Base-by-base conservation (phyloP, 805 yeast genomes). In the Candida qinlingensis region DNA sequence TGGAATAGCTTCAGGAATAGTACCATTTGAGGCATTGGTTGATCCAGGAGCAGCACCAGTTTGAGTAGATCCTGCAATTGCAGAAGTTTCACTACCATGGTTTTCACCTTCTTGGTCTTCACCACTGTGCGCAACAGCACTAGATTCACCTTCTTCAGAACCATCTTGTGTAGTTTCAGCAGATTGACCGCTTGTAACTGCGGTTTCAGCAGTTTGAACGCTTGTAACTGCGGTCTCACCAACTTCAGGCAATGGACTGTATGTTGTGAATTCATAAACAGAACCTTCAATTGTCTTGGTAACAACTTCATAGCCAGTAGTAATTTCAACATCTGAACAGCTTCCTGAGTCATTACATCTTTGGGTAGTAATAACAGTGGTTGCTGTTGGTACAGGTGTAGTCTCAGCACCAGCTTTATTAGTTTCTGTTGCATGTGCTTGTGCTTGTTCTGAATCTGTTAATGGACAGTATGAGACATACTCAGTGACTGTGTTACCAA, bases 271-370 rank as follows among this genome's bases (percentile, higher is more conserved):
- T 35, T 40, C 43, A 35, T 40, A 35, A 36, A 41, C 37, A 9
- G 44, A 25, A 12, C 44, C 48, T 5, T 38, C 29, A 39, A 46
- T 37, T 7, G 48, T 46, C 41, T 41, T 46, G 5, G 40, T 37
- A 28, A 46, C 30, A 10, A 46, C 26, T 27, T 41, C 45, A 31
- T 46, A 46, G 8, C 39, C 48, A 30, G 48, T 40, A 11, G 45
- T 37, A 5, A 41, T 28, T 28, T 25, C 38, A 27, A 31, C 37
- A 10, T 41, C 41, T 7, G 48, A 37, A 41, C 48, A 46, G 3
- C n/a, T n/a, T 34, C 45, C 42, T 19, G 29, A 7, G 10, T 28
- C 39, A 30, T 33, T 25, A 28, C 47, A 44, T 9, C 30, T 30
- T 30, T 39, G 7, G 19, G 47, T 33, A 7, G 42, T 44, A 19